Evolutionary conservation across 2,329 filamentous ascomycete species (phyloP), one percentile per base, ranked within the genome.

Genomic region (Alternaria ethzedia): DNA sequence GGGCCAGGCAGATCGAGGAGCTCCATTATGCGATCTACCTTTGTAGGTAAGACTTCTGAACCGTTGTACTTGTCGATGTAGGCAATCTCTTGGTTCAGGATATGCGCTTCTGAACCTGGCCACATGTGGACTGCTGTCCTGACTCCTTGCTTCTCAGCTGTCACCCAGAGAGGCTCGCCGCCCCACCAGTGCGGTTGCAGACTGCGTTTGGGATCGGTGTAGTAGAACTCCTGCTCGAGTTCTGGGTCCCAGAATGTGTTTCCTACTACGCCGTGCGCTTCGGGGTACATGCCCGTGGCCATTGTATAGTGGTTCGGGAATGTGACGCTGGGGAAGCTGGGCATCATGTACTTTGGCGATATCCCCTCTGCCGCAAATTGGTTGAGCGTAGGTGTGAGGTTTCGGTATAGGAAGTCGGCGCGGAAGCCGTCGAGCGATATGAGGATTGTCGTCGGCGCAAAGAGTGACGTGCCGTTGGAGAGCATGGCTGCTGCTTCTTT

Each of bases 371-470:
- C 87, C 65, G 97, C 85, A 68, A 99, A 91, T 3, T 89, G 86
- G 70, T 89, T 92, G 9, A 99, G 84, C 2, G 90, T 89, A 1
- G 95, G 96, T 1, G 95, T 97, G 30, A 98, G 82, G 1, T 90
- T 91, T 13, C 94, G 89, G 67, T 91, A 88, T 44, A 99, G 84
- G 75, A 97, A 98, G 78, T 98, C 96, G 20, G 96, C 95, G 15
- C 96, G 90, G 82, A 99, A 98, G 4, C 96, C 96, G 80, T 99
- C 96, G 17, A 99, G 86, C 49, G 94, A 97, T 76, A 99, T 92
- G 57, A 98, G 85, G 63, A 99, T 91, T 2, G 96, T 97, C 0
- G 96, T 99, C 1, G 94, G 94, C 10, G 89, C 91, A 77, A 98
- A 99, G 5, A 93, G 82, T 2, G 94, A 91, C 0, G 94, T 97